Conservation (phyloP, 768 basidiomycete genomes). For the Phanerochaete carnosa region DNA sequence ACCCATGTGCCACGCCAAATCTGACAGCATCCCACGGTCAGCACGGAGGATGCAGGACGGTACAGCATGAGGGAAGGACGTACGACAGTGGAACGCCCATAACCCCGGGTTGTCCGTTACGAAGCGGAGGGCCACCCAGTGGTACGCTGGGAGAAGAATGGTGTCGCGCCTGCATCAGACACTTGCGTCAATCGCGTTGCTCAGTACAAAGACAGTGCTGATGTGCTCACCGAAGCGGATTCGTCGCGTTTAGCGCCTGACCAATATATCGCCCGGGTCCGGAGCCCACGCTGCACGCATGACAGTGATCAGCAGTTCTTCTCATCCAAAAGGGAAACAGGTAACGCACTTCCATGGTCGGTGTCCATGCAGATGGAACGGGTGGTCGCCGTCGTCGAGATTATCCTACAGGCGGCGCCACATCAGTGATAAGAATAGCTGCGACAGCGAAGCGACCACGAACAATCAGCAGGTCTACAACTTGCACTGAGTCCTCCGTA, state of each 20-base stretch:
- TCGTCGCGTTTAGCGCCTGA: slow-evolving; percentile 27
- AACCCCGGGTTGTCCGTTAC: slow-evolving; percentile 41
- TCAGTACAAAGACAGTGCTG: background rate
- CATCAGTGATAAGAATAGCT: background rate
- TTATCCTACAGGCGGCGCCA: slow-evolving; percentile 12
- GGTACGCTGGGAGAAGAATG: slow-evolving; percentile 35
- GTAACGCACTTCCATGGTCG: slow-evolving; percentile 12
- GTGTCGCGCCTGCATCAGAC: slow-evolving; percentile 34
- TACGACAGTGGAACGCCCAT: slow-evolving; percentile 46
- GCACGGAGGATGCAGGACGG: background rate
- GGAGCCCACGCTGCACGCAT: slow-evolving; percentile 31
- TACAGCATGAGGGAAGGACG: slow-evolving; percentile 1
- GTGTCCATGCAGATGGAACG: slow-evolving; percentile 39
- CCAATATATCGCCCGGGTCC: slow-evolving; percentile 32
- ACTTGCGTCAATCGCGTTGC: background rate
- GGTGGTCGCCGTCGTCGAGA: slow-evolving; percentile 29
- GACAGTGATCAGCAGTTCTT: slow-evolving; percentile 14
- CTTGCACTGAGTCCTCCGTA: slow-evolving; percentile 19
- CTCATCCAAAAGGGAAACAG: background rate
- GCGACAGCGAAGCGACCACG: background rate
- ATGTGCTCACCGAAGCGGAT: slow-evolving; percentile 31
- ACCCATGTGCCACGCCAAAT: slow-evolving; percentile 19
- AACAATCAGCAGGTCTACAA: slow-evolving; percentile 23
- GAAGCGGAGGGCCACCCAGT: slow-evolving; percentile 37
- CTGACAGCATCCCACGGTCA: background rate